Percentiles rank a stretch among this genome's conserved stretches.
These are phyloP conservation scores for Bipolaris gigantea DNA, from an alignment of 2,329 filamentous ascomycete genomes.

Conservation along the genomic window DNA sequence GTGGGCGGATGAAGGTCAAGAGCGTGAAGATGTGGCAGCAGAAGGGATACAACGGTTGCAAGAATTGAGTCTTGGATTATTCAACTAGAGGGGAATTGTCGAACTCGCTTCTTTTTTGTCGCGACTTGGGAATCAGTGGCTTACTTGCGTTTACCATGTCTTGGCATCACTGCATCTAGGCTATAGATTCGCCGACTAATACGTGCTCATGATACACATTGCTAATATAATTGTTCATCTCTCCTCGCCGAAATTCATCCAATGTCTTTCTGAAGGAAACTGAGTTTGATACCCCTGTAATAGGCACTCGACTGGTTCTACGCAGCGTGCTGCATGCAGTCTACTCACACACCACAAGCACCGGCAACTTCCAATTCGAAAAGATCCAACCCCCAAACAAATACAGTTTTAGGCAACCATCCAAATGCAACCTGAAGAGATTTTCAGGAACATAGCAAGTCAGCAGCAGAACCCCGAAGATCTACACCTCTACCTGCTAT, in stretches of 20 bases:
- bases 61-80: slow-evolving; percentile 8
- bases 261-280: neutral
- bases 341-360: too few species aligned
- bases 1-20: slow-evolving; percentile 67
- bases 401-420: neutral
- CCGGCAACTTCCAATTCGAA: neutral
- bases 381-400: neutral
- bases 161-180: neutral
- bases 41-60: slow-evolving; percentile 52
- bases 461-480: neutral
- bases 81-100: neutral
- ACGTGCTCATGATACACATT: neutral
- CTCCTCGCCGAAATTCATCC: neutral
- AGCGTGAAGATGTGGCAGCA: slow-evolving; percentile 63
- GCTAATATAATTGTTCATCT: neutral
- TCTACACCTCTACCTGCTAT: neutral
- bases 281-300: neutral
- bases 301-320: neutral
- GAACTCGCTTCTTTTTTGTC: too few species aligned
- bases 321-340: neutral
- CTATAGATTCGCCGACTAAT: neutral
- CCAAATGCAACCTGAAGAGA: neutral
- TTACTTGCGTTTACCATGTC: neutral
- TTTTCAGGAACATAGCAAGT: neutral
- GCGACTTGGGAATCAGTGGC: neutral